A percentile compares a stretch with the other conserved stretches of the same genome.
Evolutionary conservation across 2,329 filamentous ascomycete genomes (phyloP).

Genomic region (Penicillium sp.): DNA sequence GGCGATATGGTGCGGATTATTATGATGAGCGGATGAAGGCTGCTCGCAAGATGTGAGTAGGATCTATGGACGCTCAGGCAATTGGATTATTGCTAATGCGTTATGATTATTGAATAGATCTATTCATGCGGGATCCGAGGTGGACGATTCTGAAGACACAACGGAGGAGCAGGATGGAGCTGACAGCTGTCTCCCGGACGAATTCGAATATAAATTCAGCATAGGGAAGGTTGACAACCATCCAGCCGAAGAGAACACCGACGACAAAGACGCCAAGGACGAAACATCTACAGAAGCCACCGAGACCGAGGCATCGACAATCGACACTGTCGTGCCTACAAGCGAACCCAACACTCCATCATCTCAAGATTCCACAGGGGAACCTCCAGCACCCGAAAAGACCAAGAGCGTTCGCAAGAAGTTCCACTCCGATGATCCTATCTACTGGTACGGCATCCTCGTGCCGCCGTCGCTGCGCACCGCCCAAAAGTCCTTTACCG

Average conservation of each 20-base stretch:
- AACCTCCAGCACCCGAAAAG: not conserved
- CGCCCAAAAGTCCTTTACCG: slow-evolving; percentile 52
- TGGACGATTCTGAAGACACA: not conserved
- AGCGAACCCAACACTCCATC: not conserved
- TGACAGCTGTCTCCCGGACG: not conserved
- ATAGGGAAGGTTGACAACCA: slow-evolving; percentile 3
- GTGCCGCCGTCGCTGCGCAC: slow-evolving; percentile 52
- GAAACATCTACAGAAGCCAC: slow-evolving; percentile 1
- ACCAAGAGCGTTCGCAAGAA: slow-evolving; percentile 19
- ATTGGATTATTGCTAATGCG: slow-evolving; percentile 11
- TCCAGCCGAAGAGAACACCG: slow-evolving; percentile 2
- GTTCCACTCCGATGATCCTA: slow-evolving; percentile 47
- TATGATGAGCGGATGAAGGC: slow-evolving; percentile 60
- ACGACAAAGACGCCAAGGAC: slow-evolving; percentile 9
- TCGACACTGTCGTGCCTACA: not conserved
- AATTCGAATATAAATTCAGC: slow-evolving; percentile 16
- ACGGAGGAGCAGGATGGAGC: slow-evolving; percentile 6
- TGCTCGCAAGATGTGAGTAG: slow-evolving; percentile 45
- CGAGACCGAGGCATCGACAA: not conserved
- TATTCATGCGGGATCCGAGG: slow-evolving; percentile 16
- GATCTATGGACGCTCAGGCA: not conserved
- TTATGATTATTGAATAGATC: slow-evolving; percentile 19
- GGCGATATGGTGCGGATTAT: slow-evolving; percentile 56
- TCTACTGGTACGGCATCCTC: slow-evolving; percentile 58
- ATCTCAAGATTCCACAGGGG: not conserved